These are phyloP conservation scores for Leccinum pachyderme DNA, from an alignment of 1,284 basidiomycete species.

Conservation along the genomic window DNA sequence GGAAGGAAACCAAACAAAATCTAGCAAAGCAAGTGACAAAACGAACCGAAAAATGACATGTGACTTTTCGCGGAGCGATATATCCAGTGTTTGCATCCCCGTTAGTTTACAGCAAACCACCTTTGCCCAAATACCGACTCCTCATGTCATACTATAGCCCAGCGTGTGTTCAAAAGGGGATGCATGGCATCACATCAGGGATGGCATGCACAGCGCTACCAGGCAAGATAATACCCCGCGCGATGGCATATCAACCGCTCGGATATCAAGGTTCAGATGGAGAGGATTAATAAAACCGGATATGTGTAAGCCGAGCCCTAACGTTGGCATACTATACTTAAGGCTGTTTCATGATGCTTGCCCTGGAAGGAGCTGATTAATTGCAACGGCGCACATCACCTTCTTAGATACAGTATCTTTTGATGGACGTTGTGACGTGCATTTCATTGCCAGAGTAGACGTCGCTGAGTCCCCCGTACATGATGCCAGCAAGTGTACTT, in stretches of 20 bases:
- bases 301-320: background rate
- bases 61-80: background rate
- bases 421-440: background rate
- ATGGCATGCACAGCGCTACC: conserved; percentile 4
- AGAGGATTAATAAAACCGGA: conserved; percentile 8
- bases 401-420: conserved; percentile 7
- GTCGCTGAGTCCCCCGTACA: conserved; percentile 14
- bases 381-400: background rate
- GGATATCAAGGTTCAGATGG: background rate
- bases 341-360: background rate
- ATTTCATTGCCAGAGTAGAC: conserved; percentile 9
- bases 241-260: background rate
- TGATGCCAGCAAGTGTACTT: conserved; percentile 4
- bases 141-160: background rate
- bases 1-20: background rate
- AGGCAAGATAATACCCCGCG: conserved; percentile 1
- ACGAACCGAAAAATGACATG: background rate
- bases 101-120: background rate
- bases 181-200: background rate
- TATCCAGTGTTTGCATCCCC: background rate
- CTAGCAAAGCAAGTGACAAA: background rate
- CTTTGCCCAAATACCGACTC: background rate
- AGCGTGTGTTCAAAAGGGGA: background rate
- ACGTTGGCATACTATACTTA: background rate
- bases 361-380: conserved; percentile 1